Conservation (phyloP, 2,329 filamentous ascomycete genomes). For the Pyricularia pennisetigena region DNA sequence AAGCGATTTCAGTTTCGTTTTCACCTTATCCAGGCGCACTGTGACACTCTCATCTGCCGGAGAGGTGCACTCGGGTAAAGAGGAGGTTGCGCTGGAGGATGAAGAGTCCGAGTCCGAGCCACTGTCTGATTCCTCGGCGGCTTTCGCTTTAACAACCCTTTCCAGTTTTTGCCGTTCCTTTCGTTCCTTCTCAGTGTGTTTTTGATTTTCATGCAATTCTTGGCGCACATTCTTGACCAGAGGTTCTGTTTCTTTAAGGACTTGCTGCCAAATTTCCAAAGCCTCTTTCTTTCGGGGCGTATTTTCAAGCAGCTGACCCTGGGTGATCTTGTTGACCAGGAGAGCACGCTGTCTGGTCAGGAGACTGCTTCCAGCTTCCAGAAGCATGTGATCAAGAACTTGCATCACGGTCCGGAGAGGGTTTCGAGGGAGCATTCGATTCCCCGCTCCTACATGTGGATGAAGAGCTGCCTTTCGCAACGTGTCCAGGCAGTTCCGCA, state of each 20-base stretch:
- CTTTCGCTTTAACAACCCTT: not conserved
- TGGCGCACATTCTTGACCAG: conserved; percentile 55
- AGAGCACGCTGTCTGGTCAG: conserved; percentile 59
- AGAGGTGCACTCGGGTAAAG: not conserved
- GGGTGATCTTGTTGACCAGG: conserved; percentile 52
- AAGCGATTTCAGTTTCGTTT: conserved; percentile 20
- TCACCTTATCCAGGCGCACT: not conserved
- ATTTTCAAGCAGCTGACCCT: conserved; percentile 74
- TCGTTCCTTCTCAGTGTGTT: not conserved
- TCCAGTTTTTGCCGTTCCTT: not conserved
- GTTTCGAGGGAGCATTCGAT: conserved; percentile 22
- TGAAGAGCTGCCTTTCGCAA: conserved; percentile 42
- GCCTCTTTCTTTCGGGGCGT: conserved; percentile 58
- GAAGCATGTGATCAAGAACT: conserved; percentile 85
- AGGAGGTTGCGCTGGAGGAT: not conserved
- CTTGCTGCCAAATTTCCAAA: conserved; percentile 57
- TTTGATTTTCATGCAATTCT: conserved; percentile 38
- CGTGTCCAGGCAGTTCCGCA: conserved; percentile 70
- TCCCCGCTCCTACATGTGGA: conserved; percentile 47
- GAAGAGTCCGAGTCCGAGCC: not conserved
- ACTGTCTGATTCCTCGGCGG: not conserved
- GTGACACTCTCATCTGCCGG: too few relatives aligned
- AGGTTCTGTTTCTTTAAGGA: conserved; percentile 34
- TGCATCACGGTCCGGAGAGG: conserved; percentile 75
- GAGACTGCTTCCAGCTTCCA: conserved; percentile 62